A percentile compares a stretch with the other conserved stretches of the same genome.
Evolutionary conservation across 2,329 filamentous ascomycete genomes (phyloP).

Genomic region (Cordyceps cateniannulata): DNA sequence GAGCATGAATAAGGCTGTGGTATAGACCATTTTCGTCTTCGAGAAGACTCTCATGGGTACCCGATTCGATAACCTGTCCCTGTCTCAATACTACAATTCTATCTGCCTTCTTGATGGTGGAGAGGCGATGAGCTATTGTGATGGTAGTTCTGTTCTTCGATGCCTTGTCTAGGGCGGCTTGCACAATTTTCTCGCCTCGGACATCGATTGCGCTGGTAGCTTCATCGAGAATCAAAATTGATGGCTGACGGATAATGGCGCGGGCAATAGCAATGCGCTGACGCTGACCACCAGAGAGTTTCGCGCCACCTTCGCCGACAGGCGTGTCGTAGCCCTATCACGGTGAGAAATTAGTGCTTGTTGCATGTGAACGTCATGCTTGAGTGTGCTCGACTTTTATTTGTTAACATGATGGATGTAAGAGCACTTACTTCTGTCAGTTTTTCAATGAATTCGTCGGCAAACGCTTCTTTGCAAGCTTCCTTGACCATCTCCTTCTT

Average conservation of each 20-base stretch:
- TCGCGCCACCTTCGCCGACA: conserved; percentile 72
- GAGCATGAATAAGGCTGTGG: conserved; percentile 58
- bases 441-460: conserved; percentile 62
- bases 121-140: conserved; percentile 67
- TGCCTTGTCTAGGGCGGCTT: conserved; percentile 51
- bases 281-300: conserved; percentile 72
- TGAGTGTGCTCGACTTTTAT: no score
- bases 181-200: conserved; percentile 54
- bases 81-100: conserved; percentile 70
- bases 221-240: conserved; percentile 69
- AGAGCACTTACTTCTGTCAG: conserved; percentile 47
- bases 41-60: conserved; percentile 68
- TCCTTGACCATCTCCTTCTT: conserved; percentile 55
- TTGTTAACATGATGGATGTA: no score
- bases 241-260: conserved; percentile 59
- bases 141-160: conserved; percentile 62
- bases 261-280: conserved; percentile 67
- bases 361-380: neutral
- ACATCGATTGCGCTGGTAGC: conserved; percentile 64
- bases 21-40: conserved; percentile 57
- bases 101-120: conserved; percentile 71
- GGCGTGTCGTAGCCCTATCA: conserved; percentile 59
- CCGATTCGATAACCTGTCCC: conserved; percentile 65
- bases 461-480: conserved; percentile 62
- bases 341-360: conserved; percentile 8